Percentiles rank a stretch among this genome's conserved stretches.
Conservation (phyloP, 2,329 filamentous ascomycete genomes). For the Xylaria sp. region DNA sequence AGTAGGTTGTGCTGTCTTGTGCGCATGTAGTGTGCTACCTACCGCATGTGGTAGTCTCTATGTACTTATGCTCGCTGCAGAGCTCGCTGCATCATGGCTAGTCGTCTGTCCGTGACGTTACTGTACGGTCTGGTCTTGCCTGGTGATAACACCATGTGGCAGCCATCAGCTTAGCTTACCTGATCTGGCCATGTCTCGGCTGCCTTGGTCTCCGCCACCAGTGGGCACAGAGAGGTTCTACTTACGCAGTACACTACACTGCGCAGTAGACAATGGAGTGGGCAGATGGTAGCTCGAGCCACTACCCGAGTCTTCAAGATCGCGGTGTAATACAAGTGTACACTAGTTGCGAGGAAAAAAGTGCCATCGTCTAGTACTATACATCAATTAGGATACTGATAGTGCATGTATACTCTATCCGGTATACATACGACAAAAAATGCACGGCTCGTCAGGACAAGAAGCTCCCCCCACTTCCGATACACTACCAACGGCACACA, state of each 20-base stretch:
- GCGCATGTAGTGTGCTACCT: neutral
- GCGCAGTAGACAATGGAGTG: no score
- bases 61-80: neutral
- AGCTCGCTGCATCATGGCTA: neutral
- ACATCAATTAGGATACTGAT: no score
- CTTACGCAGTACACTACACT: no score
- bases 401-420: neutral
- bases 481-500: neutral
- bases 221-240: neutral
- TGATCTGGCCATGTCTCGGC: constrained; percentile 5
- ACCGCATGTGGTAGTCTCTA: neutral
- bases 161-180: constrained; percentile 22
- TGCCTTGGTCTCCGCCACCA: constrained; percentile 6
- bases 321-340: neutral
- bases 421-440: neutral
- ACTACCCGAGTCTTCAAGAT: no score
- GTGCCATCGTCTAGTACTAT: no score
- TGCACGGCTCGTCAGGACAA: constrained; percentile 34
- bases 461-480: constrained; percentile 7
- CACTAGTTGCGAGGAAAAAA: no score
- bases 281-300: no score
- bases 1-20: neutral
- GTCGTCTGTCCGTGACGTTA: neutral
- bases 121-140: constrained; percentile 12
- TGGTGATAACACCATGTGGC: constrained; percentile 23